Conservation (phyloP, 441 rosid species). For the Hura crepitans region DNA sequence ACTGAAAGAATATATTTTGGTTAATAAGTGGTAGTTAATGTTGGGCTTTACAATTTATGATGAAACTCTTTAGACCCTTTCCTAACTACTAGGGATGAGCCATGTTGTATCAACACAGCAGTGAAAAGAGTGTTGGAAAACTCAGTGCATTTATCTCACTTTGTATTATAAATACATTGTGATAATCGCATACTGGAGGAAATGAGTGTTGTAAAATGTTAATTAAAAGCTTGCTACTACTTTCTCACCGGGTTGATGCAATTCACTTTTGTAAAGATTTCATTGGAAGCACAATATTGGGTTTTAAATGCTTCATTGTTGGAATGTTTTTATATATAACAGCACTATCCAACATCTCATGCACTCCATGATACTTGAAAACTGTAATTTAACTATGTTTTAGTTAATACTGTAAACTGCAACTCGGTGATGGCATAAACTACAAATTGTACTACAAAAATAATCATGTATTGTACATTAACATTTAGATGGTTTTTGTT, state of each 20-base stretch:
- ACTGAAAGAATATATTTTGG: neutral
- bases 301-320: neutral
- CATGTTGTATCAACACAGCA: neutral
- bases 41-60: neutral
- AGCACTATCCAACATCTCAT: neutral
- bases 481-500: constrained; percentile 35
- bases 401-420: constrained; percentile 11
- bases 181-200: neutral
- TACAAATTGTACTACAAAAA: neutral
- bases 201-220: neutral
- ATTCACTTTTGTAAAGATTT: neutral
- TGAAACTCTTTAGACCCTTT: neutral
- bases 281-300: neutral
- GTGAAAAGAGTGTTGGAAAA: neutral
- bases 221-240: neutral
- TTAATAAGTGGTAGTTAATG: neutral
- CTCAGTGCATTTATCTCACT: neutral
- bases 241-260: neutral
- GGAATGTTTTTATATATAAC: neutral
- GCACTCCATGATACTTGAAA: neutral
- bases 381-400: neutral
- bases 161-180: neutral
- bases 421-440: constrained; percentile 3
- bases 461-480: constrained; percentile 15
- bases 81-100: neutral